A percentile compares a stretch with the other conserved stretches of the same genome.
Evolutionary conservation across 352 stramenopile genomes (phyloP).

Genomic region (Phytopythium kandeliae): DNA sequence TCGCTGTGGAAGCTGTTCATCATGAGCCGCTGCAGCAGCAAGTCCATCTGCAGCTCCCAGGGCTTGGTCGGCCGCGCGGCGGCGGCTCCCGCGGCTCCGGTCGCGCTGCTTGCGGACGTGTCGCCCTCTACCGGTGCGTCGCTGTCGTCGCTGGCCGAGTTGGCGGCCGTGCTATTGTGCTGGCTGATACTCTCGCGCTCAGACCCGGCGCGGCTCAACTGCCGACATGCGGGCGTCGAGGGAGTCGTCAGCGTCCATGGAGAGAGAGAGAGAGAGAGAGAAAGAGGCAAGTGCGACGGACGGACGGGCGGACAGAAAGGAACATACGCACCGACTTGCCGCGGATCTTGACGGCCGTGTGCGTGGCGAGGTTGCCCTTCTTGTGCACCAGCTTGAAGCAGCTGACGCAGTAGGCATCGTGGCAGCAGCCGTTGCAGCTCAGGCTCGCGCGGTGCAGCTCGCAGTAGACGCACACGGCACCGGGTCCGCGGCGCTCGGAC

Average conservation of each 20-base stretch:
- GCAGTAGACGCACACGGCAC: constrained; percentile 67
- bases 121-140: constrained; percentile 18
- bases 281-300: too few relatives aligned
- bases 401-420: constrained; percentile 80
- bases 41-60: constrained; percentile 85
- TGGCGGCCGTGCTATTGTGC: constrained; percentile 17
- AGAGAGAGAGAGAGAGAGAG: too few relatives aligned
- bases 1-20: constrained; percentile 73
- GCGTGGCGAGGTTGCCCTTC: constrained; percentile 74
- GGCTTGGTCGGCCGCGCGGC: constrained; percentile 27
- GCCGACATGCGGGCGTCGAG: too few relatives aligned
- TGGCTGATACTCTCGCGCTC: constrained; percentile 12
- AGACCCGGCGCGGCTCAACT: constrained; percentile 9
- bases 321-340: constrained; percentile 21
- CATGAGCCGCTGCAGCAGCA: constrained; percentile 81
- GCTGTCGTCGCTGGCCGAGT: constrained; percentile 14
- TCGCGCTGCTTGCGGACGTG: background rate
- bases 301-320: too few relatives aligned
- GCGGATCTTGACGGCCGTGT: constrained; percentile 64
- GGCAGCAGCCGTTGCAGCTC: constrained; percentile 80
- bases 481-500: constrained; percentile 3
- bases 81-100: background rate
- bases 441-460: constrained; percentile 61
- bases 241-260: too few relatives aligned
- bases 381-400: constrained; percentile 89